Evolutionary conservation across 2,329 filamentous ascomycete species (phyloP).

Genomic region (Penicillium sp.): DNA sequence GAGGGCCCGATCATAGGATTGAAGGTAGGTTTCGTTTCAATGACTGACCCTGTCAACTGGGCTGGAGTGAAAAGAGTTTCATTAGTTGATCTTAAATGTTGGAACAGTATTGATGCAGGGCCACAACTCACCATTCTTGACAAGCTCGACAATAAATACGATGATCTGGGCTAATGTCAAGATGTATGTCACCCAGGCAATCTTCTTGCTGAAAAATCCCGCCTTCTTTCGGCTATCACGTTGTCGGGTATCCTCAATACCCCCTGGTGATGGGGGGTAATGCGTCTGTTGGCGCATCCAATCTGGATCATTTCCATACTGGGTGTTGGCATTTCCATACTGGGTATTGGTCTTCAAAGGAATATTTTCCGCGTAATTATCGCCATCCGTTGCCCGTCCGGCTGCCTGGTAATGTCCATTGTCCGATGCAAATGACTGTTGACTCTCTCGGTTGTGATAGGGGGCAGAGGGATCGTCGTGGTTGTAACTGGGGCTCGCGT

Average conservation of each 20-base stretch:
- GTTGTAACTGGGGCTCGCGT: conserved; percentile 31
- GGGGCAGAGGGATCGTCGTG: conserved; percentile 44
- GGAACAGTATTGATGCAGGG: not conserved
- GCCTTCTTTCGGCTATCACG: conserved; percentile 35
- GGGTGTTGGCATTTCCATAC: conserved; percentile 28
- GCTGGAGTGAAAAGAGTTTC: conserved; percentile 45
- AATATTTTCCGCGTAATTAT: conserved; percentile 44
- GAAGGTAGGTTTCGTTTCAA: conserved; percentile 73
- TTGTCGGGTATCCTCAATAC: conserved; percentile 16
- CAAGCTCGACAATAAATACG: conserved; percentile 86
- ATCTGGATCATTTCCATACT: conserved; percentile 36
- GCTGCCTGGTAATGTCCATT: conserved; percentile 31
- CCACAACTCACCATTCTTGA: conserved; percentile 68
- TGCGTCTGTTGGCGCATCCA: conserved; percentile 47
- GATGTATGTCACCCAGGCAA: conserved; percentile 79
- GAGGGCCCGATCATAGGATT: conserved; percentile 98
- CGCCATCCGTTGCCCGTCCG: conserved; percentile 32
- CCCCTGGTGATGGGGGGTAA: conserved; percentile 54
- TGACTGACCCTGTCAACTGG: conserved; percentile 69
- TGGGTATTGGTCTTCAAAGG: conserved; percentile 38
- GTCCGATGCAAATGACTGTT: conserved; percentile 38
- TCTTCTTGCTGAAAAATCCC: conserved; percentile 56
- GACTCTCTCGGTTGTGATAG: conserved; percentile 37
- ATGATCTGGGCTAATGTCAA: conserved; percentile 73
- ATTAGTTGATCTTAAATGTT: conserved; percentile 1